Base-by-base conservation (phyloP, 176 grass and related monocot genomes). In the Tillandsia leiboldiana region DNA sequence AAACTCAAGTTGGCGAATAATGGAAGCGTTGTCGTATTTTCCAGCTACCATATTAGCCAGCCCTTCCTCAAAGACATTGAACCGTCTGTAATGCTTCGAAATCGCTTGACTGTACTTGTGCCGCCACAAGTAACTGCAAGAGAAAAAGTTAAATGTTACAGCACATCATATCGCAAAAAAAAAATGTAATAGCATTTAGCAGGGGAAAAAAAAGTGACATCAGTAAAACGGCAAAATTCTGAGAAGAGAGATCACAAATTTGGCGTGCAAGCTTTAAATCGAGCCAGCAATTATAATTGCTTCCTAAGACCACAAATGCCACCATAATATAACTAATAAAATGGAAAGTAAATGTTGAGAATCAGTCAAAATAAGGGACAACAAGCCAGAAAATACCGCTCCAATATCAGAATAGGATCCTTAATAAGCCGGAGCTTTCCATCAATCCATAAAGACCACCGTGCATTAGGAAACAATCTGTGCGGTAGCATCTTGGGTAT, bases 11-110 rank as follows among this genome's bases (percentile, higher is more conserved):
- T 99, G 95, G 80, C 82, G 56, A 78, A 93, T 80, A 54, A 99
- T 99, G 68, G 95, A 99, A 52, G 87, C 56, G 62, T 99, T 99
- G 65, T 99, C 87, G 76, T 99, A 99, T 52, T 99, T 99, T 77
- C 80, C 84, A 68, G 90, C 95, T 75, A 78, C 87, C 69, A 90
- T 99, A 77, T 99, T 99, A 27, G 95, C 95, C 80, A 93, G 90
- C 51, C 86, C 90, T 83, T 99, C 95, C 69, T 94, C 90, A 82
- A 90, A 99, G 58, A 99, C 84, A 68, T 99, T 90, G 77, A 93
- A 93, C 48, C 95, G 90, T 49, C 84, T 94, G 85, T 99, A 99
- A 75, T 99, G 95, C 73, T 88, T 88, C 11, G 90, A 99, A 75
- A 99, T 99, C 51, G 90, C 87, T 14, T 93, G 80, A 71, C 77